Evolutionary conservation across 441 rosid species (phyloP).

Genomic region (Brassica hybrid): DNA sequence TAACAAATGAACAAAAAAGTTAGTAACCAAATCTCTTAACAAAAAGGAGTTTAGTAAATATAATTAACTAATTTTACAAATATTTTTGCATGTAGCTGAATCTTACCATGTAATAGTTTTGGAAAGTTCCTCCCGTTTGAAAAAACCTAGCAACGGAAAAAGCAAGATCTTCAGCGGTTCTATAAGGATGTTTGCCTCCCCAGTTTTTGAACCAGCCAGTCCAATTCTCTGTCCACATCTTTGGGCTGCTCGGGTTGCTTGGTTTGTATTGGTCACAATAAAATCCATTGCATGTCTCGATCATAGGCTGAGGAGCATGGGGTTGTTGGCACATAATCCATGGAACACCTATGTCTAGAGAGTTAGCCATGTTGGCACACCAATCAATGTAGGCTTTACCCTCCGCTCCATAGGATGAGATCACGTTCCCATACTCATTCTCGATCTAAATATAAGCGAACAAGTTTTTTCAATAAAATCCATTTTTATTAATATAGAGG

Average conservation of each 20-base stretch:
- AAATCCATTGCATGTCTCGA: slow-evolving; percentile 57
- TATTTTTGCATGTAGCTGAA: background rate
- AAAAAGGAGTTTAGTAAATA: background rate
- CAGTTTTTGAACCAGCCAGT: slow-evolving; percentile 63
- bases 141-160: slow-evolving; percentile 53
- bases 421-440: slow-evolving; percentile 56
- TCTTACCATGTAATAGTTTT: slow-evolving; percentile 46
- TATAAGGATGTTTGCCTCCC: slow-evolving; percentile 56
- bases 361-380: slow-evolving; percentile 57
- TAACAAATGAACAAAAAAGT: background rate
- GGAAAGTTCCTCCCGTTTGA: slow-evolving; percentile 48
- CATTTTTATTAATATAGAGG: background rate
- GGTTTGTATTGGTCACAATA: slow-evolving; percentile 51
- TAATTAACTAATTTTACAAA: background rate
- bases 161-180: slow-evolving; percentile 62
- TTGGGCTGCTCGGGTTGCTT: slow-evolving; percentile 47
- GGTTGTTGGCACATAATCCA: slow-evolving; percentile 63
- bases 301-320: slow-evolving; percentile 51
- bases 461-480: background rate
- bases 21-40: background rate
- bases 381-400: slow-evolving; percentile 50
- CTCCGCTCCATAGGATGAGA: slow-evolving; percentile 45
- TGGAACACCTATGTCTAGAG: slow-evolving; percentile 55
- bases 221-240: slow-evolving; percentile 63
- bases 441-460: slow-evolving; percentile 47